phyloP scores from a whole-genome alignment of 2,329 filamentous ascomycete species.

The Neonectria punicea region DNA sequence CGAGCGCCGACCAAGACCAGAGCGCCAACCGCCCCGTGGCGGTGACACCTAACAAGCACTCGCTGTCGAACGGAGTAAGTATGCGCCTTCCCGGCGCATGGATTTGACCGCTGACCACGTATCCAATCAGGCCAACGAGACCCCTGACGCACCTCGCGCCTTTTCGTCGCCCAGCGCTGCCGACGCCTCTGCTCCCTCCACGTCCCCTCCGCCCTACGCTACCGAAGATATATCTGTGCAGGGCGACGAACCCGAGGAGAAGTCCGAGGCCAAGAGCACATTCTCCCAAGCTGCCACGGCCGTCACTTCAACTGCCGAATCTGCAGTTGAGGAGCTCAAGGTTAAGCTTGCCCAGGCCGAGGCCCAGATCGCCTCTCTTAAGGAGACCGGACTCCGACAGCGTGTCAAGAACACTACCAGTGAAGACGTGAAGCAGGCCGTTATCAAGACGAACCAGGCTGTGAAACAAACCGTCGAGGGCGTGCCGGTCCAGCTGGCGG shows the following conservation, averaged over 20 bases:
- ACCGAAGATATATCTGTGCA: constrained; percentile 48
- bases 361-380: constrained; percentile 75
- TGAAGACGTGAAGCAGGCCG: constrained; percentile 62
- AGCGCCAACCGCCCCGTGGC: constrained; percentile 35
- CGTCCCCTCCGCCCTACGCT: constrained; percentile 49
- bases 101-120: constrained; percentile 23
- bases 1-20: constrained; percentile 58
- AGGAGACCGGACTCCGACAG: constrained; percentile 81
- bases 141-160: constrained; percentile 56
- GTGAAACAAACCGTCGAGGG: constrained; percentile 72
- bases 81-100: not conserved
- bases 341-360: constrained; percentile 80
- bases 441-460: constrained; percentile 63
- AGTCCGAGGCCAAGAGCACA: constrained; percentile 44
- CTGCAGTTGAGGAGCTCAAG: constrained; percentile 70
- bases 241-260: constrained; percentile 42
- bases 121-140: constrained; percentile 49
- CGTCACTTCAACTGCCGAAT: constrained; percentile 56
- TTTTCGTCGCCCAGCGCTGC: constrained; percentile 58
- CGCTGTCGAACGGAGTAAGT: constrained; percentile 55
- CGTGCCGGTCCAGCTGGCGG: constrained; percentile 87
- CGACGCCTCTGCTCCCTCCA: constrained; percentile 44
- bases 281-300: constrained; percentile 56
- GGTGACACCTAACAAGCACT: constrained; percentile 55
- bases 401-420: constrained; percentile 64